These are phyloP conservation scores for Sphaerulina vaccinii DNA, from an alignment of 2,329 filamentous ascomycete species.

Conservation along the genomic window DNA sequence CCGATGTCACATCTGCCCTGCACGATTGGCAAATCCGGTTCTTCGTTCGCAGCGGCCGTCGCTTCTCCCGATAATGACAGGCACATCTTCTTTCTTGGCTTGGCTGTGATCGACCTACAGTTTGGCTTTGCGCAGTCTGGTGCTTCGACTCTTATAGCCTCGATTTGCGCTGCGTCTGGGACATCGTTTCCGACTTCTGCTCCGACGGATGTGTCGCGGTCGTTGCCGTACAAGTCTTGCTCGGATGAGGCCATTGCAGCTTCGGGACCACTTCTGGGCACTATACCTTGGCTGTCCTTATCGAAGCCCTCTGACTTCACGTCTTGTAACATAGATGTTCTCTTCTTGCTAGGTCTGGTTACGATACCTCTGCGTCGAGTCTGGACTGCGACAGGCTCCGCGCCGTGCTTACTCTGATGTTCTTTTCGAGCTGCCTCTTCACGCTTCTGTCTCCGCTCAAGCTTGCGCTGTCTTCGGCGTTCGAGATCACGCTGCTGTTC, in stretches of 20 bases:
- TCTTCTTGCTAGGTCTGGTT: too few species aligned
- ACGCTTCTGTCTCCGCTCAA: not conserved
- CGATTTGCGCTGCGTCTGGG: not conserved
- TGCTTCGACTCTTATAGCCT: not conserved
- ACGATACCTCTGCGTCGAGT: not conserved
- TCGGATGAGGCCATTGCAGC: too few species aligned
- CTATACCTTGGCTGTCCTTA: not conserved
- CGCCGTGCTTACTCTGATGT: not conserved
- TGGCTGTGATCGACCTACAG: not conserved
- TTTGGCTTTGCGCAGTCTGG: not conserved
- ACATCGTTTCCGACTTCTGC: too few species aligned
- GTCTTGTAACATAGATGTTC: too few species aligned
- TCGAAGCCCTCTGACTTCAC: too few species aligned
- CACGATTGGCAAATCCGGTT: not conserved
- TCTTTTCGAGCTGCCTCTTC: not conserved
- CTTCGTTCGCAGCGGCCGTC: not conserved
- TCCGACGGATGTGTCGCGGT: too few species aligned
- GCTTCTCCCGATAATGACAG: too few species aligned
- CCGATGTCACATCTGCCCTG: not conserved
- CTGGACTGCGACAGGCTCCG: not conserved
- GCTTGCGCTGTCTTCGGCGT: not conserved
- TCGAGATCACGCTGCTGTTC: not conserved
- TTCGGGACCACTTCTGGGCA: too few species aligned
- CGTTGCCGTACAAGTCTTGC: too few species aligned
- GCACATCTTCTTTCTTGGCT: not conserved